Percentiles rank a stretch among this genome's conserved stretches.
phyloP scores from a whole-genome alignment of 768 basidiomycete genomes.

The Hydnum rufescens region DNA sequence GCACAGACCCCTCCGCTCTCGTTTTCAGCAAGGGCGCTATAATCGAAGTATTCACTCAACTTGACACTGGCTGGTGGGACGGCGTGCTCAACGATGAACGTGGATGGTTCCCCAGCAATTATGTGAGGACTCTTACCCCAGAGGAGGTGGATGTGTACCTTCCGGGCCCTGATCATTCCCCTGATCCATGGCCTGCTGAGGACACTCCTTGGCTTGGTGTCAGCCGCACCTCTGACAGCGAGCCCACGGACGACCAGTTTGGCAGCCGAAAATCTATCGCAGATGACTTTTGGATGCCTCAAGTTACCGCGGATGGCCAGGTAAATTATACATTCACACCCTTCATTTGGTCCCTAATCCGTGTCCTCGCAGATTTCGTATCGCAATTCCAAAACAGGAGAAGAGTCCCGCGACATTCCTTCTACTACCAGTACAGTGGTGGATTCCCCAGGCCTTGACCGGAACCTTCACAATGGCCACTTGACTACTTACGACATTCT shows the following conservation, averaged over 20 bases:
- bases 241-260: neutral
- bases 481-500: neutral
- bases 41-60: conserved; percentile 80
- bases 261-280: conserved; percentile 13
- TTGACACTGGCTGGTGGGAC: conserved; percentile 98
- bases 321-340: conserved; percentile 20
- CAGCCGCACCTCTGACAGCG: too few relatives aligned
- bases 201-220: too few relatives aligned
- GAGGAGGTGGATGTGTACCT: conserved; percentile 55
- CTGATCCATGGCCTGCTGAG: too few relatives aligned
- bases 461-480: neutral
- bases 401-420: conserved; percentile 11
- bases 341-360: neutral
- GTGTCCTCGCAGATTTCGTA: conserved; percentile 62
- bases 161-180: conserved; percentile 19
- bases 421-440: neutral
- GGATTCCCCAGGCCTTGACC: neutral
- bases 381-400: conserved; percentile 47
- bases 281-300: conserved; percentile 79
- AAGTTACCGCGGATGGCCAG: conserved; percentile 64
- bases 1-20: conserved; percentile 74
- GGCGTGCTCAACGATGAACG: conserved; percentile 75
- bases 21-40: conserved; percentile 75
- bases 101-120: conserved; percentile 94
- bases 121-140: conserved; percentile 59